phyloP scores from a whole-genome alignment of 805 yeast species.

The Saccharomyces paradoxus region DNA sequence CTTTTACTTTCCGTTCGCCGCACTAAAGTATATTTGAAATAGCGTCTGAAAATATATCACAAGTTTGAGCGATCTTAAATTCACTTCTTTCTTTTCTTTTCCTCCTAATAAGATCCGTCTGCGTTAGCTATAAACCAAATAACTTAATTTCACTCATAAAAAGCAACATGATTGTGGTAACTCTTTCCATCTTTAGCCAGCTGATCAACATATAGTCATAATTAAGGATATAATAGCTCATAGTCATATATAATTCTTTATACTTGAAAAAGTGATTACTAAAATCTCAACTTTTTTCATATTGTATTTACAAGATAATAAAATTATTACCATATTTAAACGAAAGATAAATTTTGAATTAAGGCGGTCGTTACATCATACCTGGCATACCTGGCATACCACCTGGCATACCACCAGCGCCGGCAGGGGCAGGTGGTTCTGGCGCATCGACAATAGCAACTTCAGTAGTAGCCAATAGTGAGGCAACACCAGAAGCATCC shows the following conservation, averaged over 20 bases:
- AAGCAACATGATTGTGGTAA: background rate
- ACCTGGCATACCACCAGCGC: slow-evolving; percentile 40
- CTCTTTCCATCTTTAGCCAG: background rate
- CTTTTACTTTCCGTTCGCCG: background rate
- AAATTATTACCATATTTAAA: background rate
- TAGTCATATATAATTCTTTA: background rate
- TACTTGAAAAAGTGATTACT: background rate
- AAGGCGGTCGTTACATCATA: slow-evolving; percentile 26
- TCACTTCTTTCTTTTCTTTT: background rate
- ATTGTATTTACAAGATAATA: background rate
- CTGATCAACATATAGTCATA: background rate
- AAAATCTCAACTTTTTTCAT: background rate
- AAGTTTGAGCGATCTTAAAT: background rate
- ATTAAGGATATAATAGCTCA: background rate
- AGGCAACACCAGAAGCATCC: slow-evolving; percentile 96
- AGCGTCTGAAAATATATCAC: background rate
- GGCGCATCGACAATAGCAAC: slow-evolving; percentile 97
- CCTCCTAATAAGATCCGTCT: background rate
- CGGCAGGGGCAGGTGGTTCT: slow-evolving; percentile 58
- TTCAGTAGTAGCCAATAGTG: slow-evolving; percentile 94
- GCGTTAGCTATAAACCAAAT: background rate
- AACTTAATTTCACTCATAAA: background rate
- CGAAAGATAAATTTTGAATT: background rate
- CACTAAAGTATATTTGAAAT: background rate
- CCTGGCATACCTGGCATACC: slow-evolving; percentile 65